Percentiles rank a stretch among this genome's conserved stretches.
Evolutionary conservation across 2,329 filamentous ascomycete species (phyloP).

Genomic region (Phialemonium atrogriseum): DNA sequence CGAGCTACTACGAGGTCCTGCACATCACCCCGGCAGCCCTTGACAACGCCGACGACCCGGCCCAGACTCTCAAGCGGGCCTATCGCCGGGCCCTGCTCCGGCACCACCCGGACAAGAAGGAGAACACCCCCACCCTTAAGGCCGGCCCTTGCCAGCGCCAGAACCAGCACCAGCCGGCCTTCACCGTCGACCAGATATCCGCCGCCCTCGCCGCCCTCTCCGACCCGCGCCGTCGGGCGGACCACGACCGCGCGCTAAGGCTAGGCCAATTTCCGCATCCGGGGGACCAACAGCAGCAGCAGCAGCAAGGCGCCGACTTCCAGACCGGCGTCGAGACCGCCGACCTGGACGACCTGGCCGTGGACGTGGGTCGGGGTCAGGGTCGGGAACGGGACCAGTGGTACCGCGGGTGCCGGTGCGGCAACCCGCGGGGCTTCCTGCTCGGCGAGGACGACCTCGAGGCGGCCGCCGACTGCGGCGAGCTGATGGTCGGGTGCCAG

Average conservation of each 20-base stretch:
- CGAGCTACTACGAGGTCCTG: slow-evolving; percentile 56
- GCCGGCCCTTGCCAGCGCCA: background rate
- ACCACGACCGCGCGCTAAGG: slow-evolving; percentile 49
- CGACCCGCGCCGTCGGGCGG: slow-evolving; percentile 34
- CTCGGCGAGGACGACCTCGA: slow-evolving; percentile 53
- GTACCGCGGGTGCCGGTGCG: slow-evolving; percentile 54
- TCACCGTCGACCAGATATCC: slow-evolving; percentile 57
- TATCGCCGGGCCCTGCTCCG: slow-evolving; percentile 57
- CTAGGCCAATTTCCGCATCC: no score
- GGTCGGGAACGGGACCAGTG: slow-evolving; percentile 27
- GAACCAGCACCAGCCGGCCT: slow-evolving; percentile 16
- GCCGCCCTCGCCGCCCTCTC: slow-evolving; percentile 50
- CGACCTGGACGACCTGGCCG: slow-evolving; percentile 56
- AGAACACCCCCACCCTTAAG: slow-evolving; percentile 4
- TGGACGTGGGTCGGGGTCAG: slow-evolving; percentile 32
- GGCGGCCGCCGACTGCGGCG: slow-evolving; percentile 47
- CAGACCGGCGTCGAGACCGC: slow-evolving; percentile 54
- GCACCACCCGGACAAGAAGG: slow-evolving; percentile 57
- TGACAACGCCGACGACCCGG: slow-evolving; percentile 31
- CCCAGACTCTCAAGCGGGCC: slow-evolving; percentile 48
- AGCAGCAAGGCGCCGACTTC: slow-evolving; percentile 24
- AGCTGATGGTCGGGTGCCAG: slow-evolving; percentile 55
- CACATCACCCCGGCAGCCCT: slow-evolving; percentile 42
- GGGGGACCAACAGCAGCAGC: no score
- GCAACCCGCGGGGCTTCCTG: slow-evolving; percentile 51